A percentile compares a stretch with the other conserved stretches of the same genome.
Conservation (phyloP, 2,329 filamentous ascomycete species). For the Basipetospora sp. region DNA sequence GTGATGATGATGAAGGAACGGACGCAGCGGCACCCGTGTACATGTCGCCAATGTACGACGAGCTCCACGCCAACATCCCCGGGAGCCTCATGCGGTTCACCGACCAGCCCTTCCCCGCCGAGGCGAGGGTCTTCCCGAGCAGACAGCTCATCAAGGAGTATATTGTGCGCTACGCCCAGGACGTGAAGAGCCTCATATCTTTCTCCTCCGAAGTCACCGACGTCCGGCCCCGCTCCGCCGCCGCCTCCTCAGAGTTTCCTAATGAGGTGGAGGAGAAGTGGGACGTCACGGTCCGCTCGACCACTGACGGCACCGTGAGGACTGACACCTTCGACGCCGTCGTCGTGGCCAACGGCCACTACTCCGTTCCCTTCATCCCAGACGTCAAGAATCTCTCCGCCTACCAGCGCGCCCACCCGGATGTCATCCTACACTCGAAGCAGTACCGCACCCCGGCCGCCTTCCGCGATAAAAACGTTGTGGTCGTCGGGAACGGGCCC, state of each 20-base stretch:
- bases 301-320: slow-evolving; percentile 26
- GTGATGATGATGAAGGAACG: too few relatives aligned
- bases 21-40: slow-evolving; percentile 40
- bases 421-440: slow-evolving; percentile 59
- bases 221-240: slow-evolving; percentile 23
- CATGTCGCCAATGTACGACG: slow-evolving; percentile 70
- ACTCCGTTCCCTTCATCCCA: slow-evolving; percentile 54
- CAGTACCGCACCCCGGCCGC: slow-evolving; percentile 53
- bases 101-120: slow-evolving; percentile 49
- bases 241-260: background rate
- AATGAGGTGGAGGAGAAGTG: slow-evolving; percentile 34
- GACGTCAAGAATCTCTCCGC: slow-evolving; percentile 41
- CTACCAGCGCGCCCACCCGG: slow-evolving; percentile 46
- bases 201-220: slow-evolving; percentile 59
- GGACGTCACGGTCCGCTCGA: slow-evolving; percentile 41
- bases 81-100: slow-evolving; percentile 67
- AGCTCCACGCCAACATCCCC: slow-evolving; percentile 76
- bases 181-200: slow-evolving; percentile 50
- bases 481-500: slow-evolving; percentile 72
- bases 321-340: slow-evolving; percentile 55
- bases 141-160: slow-evolving; percentile 60
- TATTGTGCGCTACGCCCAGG: slow-evolving; percentile 54
- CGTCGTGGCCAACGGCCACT: slow-evolving; percentile 63
- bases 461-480: slow-evolving; percentile 56
- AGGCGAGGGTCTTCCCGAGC: slow-evolving; percentile 58